Conservation (phyloP, 2,329 filamentous ascomycete species). For the Fonsecaea pedrosoi region DNA sequence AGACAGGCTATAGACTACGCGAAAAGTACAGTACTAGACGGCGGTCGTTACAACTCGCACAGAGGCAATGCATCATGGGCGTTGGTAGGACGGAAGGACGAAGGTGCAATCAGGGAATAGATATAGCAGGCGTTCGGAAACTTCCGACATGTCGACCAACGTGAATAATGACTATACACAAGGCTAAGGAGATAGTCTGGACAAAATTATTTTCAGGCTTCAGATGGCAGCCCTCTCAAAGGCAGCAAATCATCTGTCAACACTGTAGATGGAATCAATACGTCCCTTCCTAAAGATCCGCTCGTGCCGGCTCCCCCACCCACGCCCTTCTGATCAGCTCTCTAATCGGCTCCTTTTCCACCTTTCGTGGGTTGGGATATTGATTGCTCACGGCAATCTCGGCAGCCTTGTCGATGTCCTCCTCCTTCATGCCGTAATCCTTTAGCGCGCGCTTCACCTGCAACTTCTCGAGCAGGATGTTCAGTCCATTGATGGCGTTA, state of each 20-base stretch:
- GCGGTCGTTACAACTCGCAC: neutral
- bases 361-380: slow-evolving; percentile 65
- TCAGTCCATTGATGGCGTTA: slow-evolving; percentile 64
- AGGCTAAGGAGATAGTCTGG: neutral
- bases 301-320: slow-evolving; percentile 58
- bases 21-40: neutral
- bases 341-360: slow-evolving; percentile 60
- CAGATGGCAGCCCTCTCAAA: neutral
- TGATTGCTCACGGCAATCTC: slow-evolving; percentile 65
- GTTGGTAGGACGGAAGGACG: neutral
- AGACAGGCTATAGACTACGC: neutral
- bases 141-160: neutral
- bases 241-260: neutral
- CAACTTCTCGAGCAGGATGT: slow-evolving; percentile 61
- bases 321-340: slow-evolving; percentile 67
- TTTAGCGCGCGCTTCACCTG: slow-evolving; percentile 61
- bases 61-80: too few relatives aligned
- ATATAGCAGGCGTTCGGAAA: neutral
- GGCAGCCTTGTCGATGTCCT: slow-evolving; percentile 65
- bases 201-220: neutral
- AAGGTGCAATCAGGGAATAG: neutral
- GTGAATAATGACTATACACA: neutral
- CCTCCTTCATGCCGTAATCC: slow-evolving; percentile 65
- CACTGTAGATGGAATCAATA: neutral
- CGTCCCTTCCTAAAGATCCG: slow-evolving; percentile 27